Evolutionary conservation across 2,329 filamentous ascomycete genomes (phyloP), one percentile per base, ranked within the genome.

Genomic region (Aurifilum marmelostoma): DNA sequence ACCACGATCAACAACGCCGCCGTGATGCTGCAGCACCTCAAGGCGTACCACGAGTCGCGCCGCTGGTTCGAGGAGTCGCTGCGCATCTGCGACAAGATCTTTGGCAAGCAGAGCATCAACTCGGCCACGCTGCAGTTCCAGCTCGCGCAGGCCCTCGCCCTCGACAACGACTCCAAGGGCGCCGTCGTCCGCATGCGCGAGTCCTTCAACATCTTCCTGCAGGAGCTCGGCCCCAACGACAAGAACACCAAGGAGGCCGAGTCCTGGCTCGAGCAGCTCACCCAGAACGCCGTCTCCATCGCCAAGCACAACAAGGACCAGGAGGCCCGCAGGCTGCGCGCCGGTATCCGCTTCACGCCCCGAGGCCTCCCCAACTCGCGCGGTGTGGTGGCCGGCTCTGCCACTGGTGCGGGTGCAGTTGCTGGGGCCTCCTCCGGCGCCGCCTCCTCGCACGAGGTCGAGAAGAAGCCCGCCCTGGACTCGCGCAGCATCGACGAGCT

Each of bases 1-100:
- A 99, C 97, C 11, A 98, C 96, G 21, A 91, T 98, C 81, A 99
- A 98, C 87, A 99, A 99, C 77, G 95, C 93, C 27, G 96, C 96
- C 9, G 96, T 99, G 70, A 99, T 99, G 96, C 89, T 99, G 69
- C 96, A 99, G 81, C 91, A 94, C 67, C 87, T 97, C 75, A 97
- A 98, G 85, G 90, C 92, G 71, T 99, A 97, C 83, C 91, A 95
- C 75, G 93, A 97, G 81, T 98, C 95, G 60, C 91, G 96, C 65
- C 86, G 95, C 72, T 99, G 96, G 96, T 99, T 99, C 77, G 96
- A 98, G 80, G 91, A 93, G 73, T 97, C 94, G 12, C 88, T 98
- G 65, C 87, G 88, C 58, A 91, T 98, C 71, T 97, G 94, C 79
- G 94, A 97, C 81, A 88, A 91, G 60, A 89, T 97, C 5, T 97